Evolutionary conservation across 306 rosid species (phyloP).

Genomic region (Castanea sativa): DNA sequence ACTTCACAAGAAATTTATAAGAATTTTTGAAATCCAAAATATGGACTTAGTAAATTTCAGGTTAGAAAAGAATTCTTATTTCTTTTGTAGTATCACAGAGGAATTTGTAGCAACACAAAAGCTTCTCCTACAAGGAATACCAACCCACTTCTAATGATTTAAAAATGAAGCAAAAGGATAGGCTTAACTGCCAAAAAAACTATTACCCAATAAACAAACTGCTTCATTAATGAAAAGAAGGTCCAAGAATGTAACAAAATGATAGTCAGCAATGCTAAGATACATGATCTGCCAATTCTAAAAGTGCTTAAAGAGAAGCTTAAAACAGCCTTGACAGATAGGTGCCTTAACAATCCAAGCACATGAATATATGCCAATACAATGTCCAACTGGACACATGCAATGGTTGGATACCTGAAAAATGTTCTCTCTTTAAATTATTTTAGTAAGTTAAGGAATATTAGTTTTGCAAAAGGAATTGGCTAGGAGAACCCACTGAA

Average conservation of each 20-base stretch:
- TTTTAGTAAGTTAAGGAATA: conserved; percentile 21
- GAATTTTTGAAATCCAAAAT: not conserved
- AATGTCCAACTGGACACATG: conserved; percentile 29
- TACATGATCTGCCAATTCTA: conserved; percentile 6
- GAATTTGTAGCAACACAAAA: not conserved
- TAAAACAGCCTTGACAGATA: conserved; percentile 17
- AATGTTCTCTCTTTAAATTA: conserved; percentile 21
- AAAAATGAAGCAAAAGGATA: not conserved
- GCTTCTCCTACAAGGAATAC: too few species aligned
- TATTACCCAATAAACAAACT: not conserved
- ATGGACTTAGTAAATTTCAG: not conserved
- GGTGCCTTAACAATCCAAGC: conserved; percentile 22
- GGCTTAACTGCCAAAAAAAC: not conserved
- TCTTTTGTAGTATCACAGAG: not conserved
- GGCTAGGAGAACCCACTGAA: not conserved
- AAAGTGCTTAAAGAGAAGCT: conserved; percentile 13
- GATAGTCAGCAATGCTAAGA: conserved; percentile 15
- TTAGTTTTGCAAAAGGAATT: conserved; percentile 19
- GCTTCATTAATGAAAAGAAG: not conserved
- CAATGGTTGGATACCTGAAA: conserved; percentile 22
- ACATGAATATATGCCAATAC: conserved; percentile 31
- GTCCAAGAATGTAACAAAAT: not conserved
- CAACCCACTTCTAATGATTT: not conserved
- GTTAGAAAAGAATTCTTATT: not conserved
- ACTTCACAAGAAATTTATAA: not conserved